phyloP scores from a whole-genome alignment of 139 green algal species.

The Micromonas commoda region DNA sequence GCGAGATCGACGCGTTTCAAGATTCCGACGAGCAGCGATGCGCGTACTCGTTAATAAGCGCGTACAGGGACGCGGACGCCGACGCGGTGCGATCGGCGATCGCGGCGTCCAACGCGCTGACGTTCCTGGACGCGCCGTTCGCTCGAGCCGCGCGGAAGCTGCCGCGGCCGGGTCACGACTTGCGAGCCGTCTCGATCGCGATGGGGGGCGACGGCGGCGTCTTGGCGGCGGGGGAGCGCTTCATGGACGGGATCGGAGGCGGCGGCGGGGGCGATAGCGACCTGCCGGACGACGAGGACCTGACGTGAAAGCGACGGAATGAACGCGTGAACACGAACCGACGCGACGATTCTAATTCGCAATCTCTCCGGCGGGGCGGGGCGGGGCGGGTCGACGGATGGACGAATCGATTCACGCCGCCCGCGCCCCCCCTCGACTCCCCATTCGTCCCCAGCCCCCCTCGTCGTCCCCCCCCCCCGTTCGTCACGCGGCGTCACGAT shows the following conservation, averaged over 20 bases:
- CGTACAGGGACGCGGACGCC: neutral
- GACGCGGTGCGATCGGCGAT: neutral
- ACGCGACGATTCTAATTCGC: too few relatives aligned
- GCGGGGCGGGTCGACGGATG: too few relatives aligned
- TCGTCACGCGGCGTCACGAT: neutral
- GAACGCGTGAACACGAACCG: neutral
- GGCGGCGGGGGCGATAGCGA: neutral
- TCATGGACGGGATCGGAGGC: neutral
- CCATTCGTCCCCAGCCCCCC: too few relatives aligned
- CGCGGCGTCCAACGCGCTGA: neutral
- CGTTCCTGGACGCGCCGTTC: constrained; percentile 6
- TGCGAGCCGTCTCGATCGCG: neutral
- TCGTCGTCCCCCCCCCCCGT: neutral
- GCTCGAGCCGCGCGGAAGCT: neutral
- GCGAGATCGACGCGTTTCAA: neutral
- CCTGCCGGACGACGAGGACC: constrained; percentile 2
- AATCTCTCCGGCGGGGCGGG: too few relatives aligned
- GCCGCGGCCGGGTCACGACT: neutral
- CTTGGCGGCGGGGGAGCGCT: neutral
- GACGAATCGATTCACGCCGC: neutral
- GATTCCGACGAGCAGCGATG: neutral
- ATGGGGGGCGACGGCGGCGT: neutral
- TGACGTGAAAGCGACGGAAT: neutral
- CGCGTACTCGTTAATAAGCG: neutral
- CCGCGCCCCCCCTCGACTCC: neutral